Conservation (phyloP, 257 asterid species). For the Thymus quinquecostatus region DNA sequence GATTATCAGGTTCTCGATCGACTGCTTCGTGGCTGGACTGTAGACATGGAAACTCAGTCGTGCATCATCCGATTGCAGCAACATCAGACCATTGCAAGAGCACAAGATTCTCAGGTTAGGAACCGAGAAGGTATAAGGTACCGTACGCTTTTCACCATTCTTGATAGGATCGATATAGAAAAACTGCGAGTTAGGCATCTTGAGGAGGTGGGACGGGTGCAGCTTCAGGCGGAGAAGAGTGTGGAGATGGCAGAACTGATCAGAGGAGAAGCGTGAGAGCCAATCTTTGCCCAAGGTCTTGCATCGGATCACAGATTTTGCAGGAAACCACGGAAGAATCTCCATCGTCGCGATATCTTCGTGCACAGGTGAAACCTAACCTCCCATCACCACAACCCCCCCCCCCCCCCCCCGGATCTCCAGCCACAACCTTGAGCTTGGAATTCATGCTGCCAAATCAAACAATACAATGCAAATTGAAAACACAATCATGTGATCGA, state of each 20-base stretch:
- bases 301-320: slow-evolving; percentile 23
- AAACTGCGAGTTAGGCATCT: not conserved
- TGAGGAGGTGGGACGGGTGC: slow-evolving; percentile 3
- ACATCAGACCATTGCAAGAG: slow-evolving; percentile 29
- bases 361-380: no score
- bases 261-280: slow-evolving; percentile 22
- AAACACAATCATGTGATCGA: no score
- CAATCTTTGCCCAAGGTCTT: slow-evolving; percentile 25
- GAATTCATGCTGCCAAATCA: not conserved
- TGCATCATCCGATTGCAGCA: slow-evolving; percentile 15
- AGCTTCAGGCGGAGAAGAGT: slow-evolving; percentile 15
- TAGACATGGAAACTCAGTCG: slow-evolving; percentile 18
- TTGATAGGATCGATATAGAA: slow-evolving; percentile 18
- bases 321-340: slow-evolving; percentile 17
- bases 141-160: not conserved
- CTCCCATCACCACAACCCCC: not conserved
- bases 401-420: not conserved
- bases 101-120: slow-evolving; percentile 15
- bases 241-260: slow-evolving; percentile 27
- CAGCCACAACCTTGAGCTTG: not conserved
- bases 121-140: not conserved
- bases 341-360: not conserved
- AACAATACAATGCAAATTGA: no score
- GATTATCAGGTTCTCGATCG: slow-evolving; percentile 9
- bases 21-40: slow-evolving; percentile 36